Base-by-base conservation (phyloP, 1,139 yeast genomes). In the Sugiyamaella paludigena region DNA sequence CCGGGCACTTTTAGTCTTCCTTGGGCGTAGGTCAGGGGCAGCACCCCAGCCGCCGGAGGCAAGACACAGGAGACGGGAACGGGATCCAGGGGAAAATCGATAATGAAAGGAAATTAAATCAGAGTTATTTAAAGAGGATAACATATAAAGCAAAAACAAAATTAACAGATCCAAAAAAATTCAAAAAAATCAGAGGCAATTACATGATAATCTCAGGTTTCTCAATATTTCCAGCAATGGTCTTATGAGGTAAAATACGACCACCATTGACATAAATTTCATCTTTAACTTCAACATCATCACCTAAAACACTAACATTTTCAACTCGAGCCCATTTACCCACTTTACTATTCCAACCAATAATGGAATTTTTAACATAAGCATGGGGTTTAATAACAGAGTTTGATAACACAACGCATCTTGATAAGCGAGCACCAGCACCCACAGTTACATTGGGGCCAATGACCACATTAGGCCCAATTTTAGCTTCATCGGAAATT, bases 261-360 rank as follows among this genome's bases (percentile, higher is more conserved):
- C 98, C 98, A 73, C 98, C 98, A 73, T 92, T 92, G 64, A 94
- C 96, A 80, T 94, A 94, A 69, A 94, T 81, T 79, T 92, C 99
- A 71, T 94, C 97, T 79, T 91, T 89, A 69, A 94, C 87, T 71
- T 91, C 95, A 61, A 94, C 99, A 62, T 94, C 99, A 73, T 94
- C 99, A 76, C 98, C 99, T 67, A 94, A 82, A 53, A 94, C 98
- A 57, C 98, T 87, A 64, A 84, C 87, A 76, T 96, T 96, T 75
- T 92, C 98, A 60, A 95, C 83, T 79, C 99, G 89, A 58, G 98
- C 96, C 99, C 99, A 92, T 73, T 83, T 84, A 71, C 99, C 99
- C 64, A 94, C 91, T 66, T 91, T 87, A 56, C 97, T 91, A 80
- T 89, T 86, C 99, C 99, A 94, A 64, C 99, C 99, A 60, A 94